Evolutionary conservation across 495 filamentous ascomycete genomes (phyloP), one percentile per base, ranked within the genome.

Genomic region (Viridothelium virens): DNA sequence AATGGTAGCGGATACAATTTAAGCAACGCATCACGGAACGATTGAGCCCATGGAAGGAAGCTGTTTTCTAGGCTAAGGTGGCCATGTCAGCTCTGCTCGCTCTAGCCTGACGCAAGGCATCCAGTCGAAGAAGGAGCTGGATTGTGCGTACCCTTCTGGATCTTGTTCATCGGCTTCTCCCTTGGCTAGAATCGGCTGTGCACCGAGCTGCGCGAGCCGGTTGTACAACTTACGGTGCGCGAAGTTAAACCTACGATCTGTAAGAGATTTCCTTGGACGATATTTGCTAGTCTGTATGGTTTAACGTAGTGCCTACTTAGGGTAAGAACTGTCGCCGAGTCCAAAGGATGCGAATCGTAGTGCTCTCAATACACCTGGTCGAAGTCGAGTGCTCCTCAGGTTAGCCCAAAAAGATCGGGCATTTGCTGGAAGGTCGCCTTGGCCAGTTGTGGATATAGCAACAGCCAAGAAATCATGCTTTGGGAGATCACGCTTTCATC

Each of bases 81-180:
- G 31, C 18, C 53, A 59, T 36, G 46, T 31, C 34, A 63, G 47
- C 31, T 7, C 31, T 18, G 31, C 14, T 10, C 14, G 4, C n/a
- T 59, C 7, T 14, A 10, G 18, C 6, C 44, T 36, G 41, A 34
- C 37, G 44, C 34, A 33, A 65, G 48, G 11, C 11, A 63, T 73
- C n/a, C 67, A 61, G 68, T 37, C 53, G 36, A 12, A 10, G 31
- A 0, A 38, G 37, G 2, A 75, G 36, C 65, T 37, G 14, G 41
- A 14, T 14, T 44, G 7, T 14, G 62, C 31, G 56, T 65, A 95
- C 89, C 94, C 94, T 81, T 97, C 91, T 46, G 87, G 83, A 83
- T 96, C 90, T 71, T 92, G 89, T 68, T 96, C 91, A 74, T 99
- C 95, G 47, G 86, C 91, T 74, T 97, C 94, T 2, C 90, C 93